Evolutionary conservation across 768 basidiomycete genomes (phyloP), one percentile per base, ranked within the genome.

Genomic region (Lepiota venenata): DNA sequence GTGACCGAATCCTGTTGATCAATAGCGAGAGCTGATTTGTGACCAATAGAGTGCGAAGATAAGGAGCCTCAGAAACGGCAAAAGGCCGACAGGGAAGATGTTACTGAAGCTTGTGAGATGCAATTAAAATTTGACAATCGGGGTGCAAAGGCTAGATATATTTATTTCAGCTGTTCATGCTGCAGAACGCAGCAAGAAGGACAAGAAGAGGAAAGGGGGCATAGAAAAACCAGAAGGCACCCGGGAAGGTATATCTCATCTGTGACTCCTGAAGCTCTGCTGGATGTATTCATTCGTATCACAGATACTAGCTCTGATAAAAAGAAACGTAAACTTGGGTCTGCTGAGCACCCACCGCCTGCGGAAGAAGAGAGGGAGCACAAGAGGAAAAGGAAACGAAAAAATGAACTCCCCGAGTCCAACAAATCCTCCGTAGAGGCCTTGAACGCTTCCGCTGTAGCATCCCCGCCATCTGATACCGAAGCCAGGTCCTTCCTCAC

Each of bases 401-500:
- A 77, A 58, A 69, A 70, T 7, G 69, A 75, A 27, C 56, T 57
- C n/a, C 52, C 64, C 16, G 54, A 63, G 9, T 61, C 54, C 15
- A 55, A n/a, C n/a, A n/a, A n/a, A n/a, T n/a, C n/a, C n/a, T n/a
- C n/a, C n/a, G n/a, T n/a, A n/a, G n/a, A n/a, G n/a, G n/a, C n/a
- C n/a, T n/a, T n/a, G n/a, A n/a, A n/a, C n/a, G n/a, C 38, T 42
- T 21, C 57, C 59, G 38, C 64, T 60, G 14, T 65, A 61, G 14
- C 64, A 9, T 43, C 64, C 2, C 56, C 71, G 32, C 60, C 71
- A 12, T 60, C 71, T 1, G 58, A 68, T 18, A 84, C 84, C 38
- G 74, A 80, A 18, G 73, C 39, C 15, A 42, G 77, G 14, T 78
- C 77, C 1, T 98, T 87, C 75, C 77, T 97, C 18, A 62, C 69